Evolutionary conservation across 2,329 filamentous ascomycete genomes (phyloP).

Genomic region (Diaporthe capsici): DNA sequence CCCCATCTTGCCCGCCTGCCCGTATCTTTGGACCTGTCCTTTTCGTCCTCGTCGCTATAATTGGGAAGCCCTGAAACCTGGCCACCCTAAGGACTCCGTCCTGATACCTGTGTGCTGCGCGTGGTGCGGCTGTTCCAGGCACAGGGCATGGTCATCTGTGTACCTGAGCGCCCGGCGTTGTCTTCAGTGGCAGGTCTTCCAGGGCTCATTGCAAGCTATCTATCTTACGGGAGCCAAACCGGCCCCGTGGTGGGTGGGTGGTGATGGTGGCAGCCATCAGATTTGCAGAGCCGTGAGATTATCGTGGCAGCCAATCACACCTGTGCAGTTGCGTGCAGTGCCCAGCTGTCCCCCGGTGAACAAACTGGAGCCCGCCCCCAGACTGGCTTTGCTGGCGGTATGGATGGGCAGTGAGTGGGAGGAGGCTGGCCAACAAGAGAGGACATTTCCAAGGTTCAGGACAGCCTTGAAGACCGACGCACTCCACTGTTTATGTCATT

Average conservation of each 20-base stretch:
- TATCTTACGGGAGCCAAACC: neutral
- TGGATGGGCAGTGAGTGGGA: neutral
- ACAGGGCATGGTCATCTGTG: neutral
- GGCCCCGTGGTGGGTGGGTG: too few species aligned
- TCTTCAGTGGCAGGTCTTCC: neutral
- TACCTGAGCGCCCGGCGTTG: neutral
- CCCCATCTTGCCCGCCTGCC: neutral
- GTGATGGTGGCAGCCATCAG: conserved; percentile 14
- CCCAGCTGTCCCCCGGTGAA: conserved; percentile 25
- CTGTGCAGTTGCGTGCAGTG: conserved; percentile 16
- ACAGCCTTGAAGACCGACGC: neutral
- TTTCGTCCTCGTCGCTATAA: conserved; percentile 28
- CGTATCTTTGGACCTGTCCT: conserved; percentile 18
- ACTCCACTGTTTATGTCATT: conserved; percentile 35
- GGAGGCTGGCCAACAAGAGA: neutral
- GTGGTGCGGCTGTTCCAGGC: conserved; percentile 17
- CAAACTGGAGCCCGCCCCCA: conserved; percentile 20
- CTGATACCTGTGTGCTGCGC: conserved; percentile 1
- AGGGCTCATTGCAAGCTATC: neutral
- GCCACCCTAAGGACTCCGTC: conserved; percentile 1
- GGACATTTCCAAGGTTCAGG: neutral
- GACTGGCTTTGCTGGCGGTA: conserved; percentile 10
- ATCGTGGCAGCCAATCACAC: conserved; percentile 36
- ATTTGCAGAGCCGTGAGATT: conserved; percentile 33
- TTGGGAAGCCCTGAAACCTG: conserved; percentile 29